Evolutionary conservation across 345 rosid genomes (phyloP), one percentile per base, ranked within the genome.

Genomic region (Corymbia maculata): DNA sequence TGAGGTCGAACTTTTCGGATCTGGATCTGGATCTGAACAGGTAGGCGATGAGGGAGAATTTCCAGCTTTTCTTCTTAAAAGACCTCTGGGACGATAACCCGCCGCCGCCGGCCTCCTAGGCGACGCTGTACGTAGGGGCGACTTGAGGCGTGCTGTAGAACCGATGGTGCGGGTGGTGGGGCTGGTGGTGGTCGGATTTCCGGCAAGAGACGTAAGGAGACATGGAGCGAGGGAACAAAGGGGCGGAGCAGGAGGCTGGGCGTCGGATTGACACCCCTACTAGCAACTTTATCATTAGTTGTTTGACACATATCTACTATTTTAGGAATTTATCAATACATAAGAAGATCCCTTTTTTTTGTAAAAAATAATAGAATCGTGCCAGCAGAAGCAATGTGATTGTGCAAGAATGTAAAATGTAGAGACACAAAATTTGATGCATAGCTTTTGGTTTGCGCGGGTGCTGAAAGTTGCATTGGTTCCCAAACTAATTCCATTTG

Each of bases 81-180:
- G 66, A 57, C n/a, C 66, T 82, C 55, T 52, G 53, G 75, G 61
- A 59, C n/a, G 49, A 42, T 9, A 59, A 90, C 4, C n/a, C 91
- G 13, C 9, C 42, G 42, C 42, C 36, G 32, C 88, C 51, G 51
- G 91, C 55, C 47, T 66, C 88, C n/a, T 89, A 53, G 42, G 42
- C n/a, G 51, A 85, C 85, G 86, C 55, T 32, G 86, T 19, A 80
- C 52, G 52, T 85, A 85, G 93, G n/a, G 28, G 94, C 94, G 47
- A 94, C 93, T 89, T 94, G 99, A 32, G 99, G 99, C 59, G 98
- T 95, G n/a, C n/a, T 88, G 93, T 91, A 93, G 93, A 96, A 95
- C 6, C 90, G 93, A 32, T 51, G 93, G 32, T 87, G 92, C 89
- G 42, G 42, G 42, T 70, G 85, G 85, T 86, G 86, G 22, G 12